Base-by-base conservation (phyloP, 169 alveolate genomes). In the Neospora caninum region DNA sequence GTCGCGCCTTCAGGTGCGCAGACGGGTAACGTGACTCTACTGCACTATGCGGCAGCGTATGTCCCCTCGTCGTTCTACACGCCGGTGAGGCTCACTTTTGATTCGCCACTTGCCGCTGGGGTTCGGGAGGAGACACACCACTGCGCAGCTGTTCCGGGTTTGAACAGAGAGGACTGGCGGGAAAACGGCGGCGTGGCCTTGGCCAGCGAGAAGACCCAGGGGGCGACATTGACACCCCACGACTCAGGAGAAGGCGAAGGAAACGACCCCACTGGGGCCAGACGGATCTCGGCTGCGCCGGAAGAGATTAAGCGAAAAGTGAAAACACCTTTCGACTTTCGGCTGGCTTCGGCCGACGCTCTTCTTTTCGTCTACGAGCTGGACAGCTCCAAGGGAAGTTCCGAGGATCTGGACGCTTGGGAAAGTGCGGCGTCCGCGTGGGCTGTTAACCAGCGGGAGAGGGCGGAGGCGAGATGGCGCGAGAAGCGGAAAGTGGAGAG, bases 41-140 rank as follows among this genome's bases (percentile, higher is more conserved):
- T 89, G 88, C 93, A 89, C 53, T 38, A 67, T 6, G 93, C 88
- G 45, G 93, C 93, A 29, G 93, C 93, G 25, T 69, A 89, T 43
- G 70, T 89, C n/a, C 88, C 93, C 38, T 64, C 93, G 29, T 89
- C 93, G 10, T 89, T 69, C 49, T 89, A 89, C 78, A 34, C 93
- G 27, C 93, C 93, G 45, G 43, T 89, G 78, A 67, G 88, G 42
- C 88, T 89, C 18, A 73, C 58, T 18, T 45, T 69, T 36, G 70
- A 83, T 6, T 86, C 93, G 0, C 93, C 93, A 1, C 58, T 38
- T 13, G 22, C 80, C 92, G 20, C 31, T 20, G 80, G 31, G 29
- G 53, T 49, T 38, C 82, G 38, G 82, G 41, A 34, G 58, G 53
- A 22, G 58, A 13, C 92, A 67, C 49, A 1, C 39, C 43, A 73